phyloP scores from a whole-genome alignment of 495 filamentous ascomycete genomes.

The Podospora pseudoanserina region DNA sequence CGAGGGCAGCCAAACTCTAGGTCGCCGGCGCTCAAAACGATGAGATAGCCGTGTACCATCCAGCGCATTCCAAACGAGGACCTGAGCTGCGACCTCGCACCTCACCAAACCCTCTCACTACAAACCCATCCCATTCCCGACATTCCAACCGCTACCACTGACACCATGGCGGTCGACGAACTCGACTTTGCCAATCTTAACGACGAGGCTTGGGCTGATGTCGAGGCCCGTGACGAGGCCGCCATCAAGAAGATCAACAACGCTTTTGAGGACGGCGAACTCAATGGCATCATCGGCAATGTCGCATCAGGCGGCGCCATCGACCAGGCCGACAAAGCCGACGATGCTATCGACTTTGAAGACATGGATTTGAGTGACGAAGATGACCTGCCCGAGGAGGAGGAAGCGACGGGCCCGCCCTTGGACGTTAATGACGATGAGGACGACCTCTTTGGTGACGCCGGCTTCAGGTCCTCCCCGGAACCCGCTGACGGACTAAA shows the following conservation, averaged over 20 bases:
- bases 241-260: slow-evolving; percentile 22
- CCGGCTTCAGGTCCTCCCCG: slow-evolving; percentile 4
- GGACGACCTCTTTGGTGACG: slow-evolving; percentile 50
- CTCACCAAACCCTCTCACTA: not conserved
- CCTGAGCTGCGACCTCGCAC: not conserved
- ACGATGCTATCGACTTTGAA: slow-evolving; percentile 67
- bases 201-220: slow-evolving; percentile 29
- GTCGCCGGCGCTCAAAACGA: not conserved
- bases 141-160: not conserved
- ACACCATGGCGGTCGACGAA: slow-evolving; percentile 12
- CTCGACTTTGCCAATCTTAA: slow-evolving; percentile 20
- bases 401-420: slow-evolving; percentile 31
- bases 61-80: not conserved
- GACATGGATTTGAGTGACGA: slow-evolving; percentile 78
- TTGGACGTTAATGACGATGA: slow-evolving; percentile 48
- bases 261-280: slow-evolving; percentile 10
- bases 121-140: not conserved
- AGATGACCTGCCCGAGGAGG: slow-evolving; percentile 50
- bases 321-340: slow-evolving; percentile 40
- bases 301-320: slow-evolving; percentile 28
- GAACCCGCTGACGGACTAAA: slow-evolving; percentile 19
- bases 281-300: slow-evolving; percentile 24
- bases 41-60: not conserved
- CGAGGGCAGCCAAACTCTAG: not conserved
- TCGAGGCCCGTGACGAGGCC: slow-evolving; percentile 29